Evolutionary conservation across 2,329 filamentous ascomycete genomes (phyloP).

Genomic region (Septoria petroselini): DNA sequence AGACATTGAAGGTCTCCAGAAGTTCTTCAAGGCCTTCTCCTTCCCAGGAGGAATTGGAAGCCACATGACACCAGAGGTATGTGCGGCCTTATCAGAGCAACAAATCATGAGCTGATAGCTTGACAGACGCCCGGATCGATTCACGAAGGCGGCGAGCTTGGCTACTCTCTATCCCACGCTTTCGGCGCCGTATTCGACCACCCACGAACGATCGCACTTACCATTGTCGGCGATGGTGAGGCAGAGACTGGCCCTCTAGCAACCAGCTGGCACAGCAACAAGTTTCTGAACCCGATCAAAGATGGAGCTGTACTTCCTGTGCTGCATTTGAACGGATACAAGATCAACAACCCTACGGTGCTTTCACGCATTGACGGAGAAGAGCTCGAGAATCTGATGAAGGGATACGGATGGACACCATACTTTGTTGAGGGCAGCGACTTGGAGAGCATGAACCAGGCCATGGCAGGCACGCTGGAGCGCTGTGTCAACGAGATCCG

Average conservation of each 20-base stretch:
- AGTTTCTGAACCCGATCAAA: slow-evolving; percentile 75
- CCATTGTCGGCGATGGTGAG: slow-evolving; percentile 77
- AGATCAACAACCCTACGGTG: slow-evolving; percentile 77
- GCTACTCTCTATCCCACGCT: slow-evolving; percentile 76
- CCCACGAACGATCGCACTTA: slow-evolving; percentile 69
- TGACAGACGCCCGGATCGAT: slow-evolving; percentile 66
- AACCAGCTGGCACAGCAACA: slow-evolving; percentile 77
- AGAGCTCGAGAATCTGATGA: slow-evolving; percentile 66
- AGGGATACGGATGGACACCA: slow-evolving; percentile 74
- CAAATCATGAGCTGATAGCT: not conserved
- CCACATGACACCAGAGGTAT: slow-evolving; percentile 59
- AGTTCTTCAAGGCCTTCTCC: slow-evolving; percentile 79
- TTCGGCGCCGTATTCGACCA: slow-evolving; percentile 75
- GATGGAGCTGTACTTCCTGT: slow-evolving; percentile 76
- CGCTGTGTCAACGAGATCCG: slow-evolving; percentile 68
- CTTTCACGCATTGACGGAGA: slow-evolving; percentile 71
- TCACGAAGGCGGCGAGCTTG: slow-evolving; percentile 76
- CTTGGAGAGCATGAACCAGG: slow-evolving; percentile 72
- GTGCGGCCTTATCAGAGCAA: too few species aligned
- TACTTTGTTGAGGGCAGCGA: slow-evolving; percentile 79
- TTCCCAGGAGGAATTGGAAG: slow-evolving; percentile 77
- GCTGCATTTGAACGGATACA: slow-evolving; percentile 78
- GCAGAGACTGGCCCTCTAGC: slow-evolving; percentile 77
- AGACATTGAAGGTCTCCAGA: slow-evolving; percentile 65
- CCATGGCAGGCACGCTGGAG: slow-evolving; percentile 74